phyloP scores from a whole-genome alignment of 1,284 basidiomycete species.

The Malassezia psittaci region DNA sequence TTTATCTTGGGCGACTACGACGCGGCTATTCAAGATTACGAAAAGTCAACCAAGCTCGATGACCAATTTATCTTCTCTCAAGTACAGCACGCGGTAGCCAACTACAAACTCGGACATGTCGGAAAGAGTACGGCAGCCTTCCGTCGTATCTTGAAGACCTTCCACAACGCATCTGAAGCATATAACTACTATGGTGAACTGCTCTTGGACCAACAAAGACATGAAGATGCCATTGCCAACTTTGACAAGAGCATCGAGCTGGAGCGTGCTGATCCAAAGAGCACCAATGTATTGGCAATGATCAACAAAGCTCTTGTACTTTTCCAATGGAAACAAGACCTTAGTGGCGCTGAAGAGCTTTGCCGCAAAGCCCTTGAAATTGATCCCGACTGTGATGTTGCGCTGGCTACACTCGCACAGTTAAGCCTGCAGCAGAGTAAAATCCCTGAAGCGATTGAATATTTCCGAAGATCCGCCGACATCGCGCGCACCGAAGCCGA shows the following conservation, averaged over 20 bases:
- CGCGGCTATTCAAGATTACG: constrained; percentile 79
- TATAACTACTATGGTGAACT: constrained; percentile 72
- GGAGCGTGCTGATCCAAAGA: constrained; percentile 54
- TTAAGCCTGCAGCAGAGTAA: constrained; percentile 82
- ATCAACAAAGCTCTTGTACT: constrained; percentile 95
- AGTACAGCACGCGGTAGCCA: constrained; percentile 91
- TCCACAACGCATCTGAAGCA: constrained; percentile 35
- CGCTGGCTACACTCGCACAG: constrained; percentile 89
- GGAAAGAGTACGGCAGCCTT: constrained; percentile 80
- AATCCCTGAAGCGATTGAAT: constrained; percentile 72
- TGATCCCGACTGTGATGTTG: constrained; percentile 84
- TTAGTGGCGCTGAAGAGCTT: constrained; percentile 67
- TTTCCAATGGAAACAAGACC: constrained; percentile 92
- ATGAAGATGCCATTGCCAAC: constrained; percentile 81
- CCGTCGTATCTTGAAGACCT: constrained; percentile 51
- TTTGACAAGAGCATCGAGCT: constrained; percentile 87
- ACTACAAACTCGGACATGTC: constrained; percentile 77
- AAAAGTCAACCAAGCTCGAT: constrained; percentile 73
- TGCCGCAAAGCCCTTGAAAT: constrained; percentile 77
- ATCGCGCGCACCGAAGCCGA: constrained; percentile 85
- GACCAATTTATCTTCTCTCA: constrained; percentile 81
- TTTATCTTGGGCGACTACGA: constrained; percentile 89
- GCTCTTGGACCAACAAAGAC: constrained; percentile 80
- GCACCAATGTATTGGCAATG: constrained; percentile 54
- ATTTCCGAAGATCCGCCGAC: constrained; percentile 75